A percentile compares a stretch with the other conserved stretches of the same genome.
These are phyloP conservation scores for Raddia guianensis DNA, from an alignment of 176 grass and related monocot species.

Conservation along the genomic window DNA sequence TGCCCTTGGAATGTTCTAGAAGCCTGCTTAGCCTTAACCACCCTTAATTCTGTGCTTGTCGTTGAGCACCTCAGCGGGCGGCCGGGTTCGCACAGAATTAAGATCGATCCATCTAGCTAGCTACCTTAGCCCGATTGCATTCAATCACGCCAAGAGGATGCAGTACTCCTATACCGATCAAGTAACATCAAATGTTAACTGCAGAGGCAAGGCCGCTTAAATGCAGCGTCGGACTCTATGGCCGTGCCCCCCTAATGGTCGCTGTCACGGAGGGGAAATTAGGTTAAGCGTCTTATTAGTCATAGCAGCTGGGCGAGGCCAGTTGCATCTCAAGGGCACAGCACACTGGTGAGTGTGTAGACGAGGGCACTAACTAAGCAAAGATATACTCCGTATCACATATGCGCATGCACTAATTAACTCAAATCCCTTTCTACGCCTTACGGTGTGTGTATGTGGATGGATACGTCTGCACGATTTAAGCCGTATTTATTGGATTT, in stretches of 20 bases:
- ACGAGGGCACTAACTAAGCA: background rate
- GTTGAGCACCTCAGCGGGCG: background rate
- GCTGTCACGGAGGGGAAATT: slow-evolving; percentile 31
- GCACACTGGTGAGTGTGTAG: background rate
- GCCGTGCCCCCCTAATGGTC: slow-evolving; percentile 11
- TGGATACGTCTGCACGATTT: background rate
- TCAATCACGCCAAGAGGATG: background rate
- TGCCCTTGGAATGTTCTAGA: background rate
- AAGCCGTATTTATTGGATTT: background rate
- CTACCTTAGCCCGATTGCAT: background rate
- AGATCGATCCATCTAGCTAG: background rate
- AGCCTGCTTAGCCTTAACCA: background rate
- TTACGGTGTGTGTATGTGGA: background rate
- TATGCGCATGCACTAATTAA: background rate
- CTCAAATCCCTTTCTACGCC: slow-evolving; percentile 30
- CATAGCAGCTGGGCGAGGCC: background rate
- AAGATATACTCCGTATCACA: background rate
- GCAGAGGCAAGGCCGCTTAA: slow-evolving; percentile 36
- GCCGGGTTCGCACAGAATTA: background rate
- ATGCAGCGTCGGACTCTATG: slow-evolving; percentile 31
- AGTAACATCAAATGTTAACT: slow-evolving; percentile 44
- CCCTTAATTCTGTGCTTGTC: background rate
- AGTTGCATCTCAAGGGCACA: background rate
- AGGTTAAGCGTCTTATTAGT: slow-evolving; percentile 36
- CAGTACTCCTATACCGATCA: background rate